Conservation (phyloP, 108 stramenopile genomes). For the Epipyxis sp. region DNA sequence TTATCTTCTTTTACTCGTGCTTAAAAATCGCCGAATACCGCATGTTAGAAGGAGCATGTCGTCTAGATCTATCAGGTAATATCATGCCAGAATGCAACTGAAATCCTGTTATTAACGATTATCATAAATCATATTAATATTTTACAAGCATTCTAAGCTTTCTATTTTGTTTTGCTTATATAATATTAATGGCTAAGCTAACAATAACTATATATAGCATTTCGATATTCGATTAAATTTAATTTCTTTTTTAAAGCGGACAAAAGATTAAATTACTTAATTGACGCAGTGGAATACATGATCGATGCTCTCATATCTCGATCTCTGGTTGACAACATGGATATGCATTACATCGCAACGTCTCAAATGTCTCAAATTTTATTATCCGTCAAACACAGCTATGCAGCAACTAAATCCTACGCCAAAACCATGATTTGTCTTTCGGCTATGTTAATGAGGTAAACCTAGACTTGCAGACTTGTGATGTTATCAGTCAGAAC, state of each 20-base stretch:
- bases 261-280: not conserved
- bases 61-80: too few relatives aligned
- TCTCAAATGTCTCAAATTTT: not conserved
- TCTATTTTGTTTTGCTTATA: too few relatives aligned
- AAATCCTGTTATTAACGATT: too few relatives aligned
- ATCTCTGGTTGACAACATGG: constrained; percentile 3
- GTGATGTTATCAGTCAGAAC: too few relatives aligned
- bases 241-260: not conserved
- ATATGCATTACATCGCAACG: not conserved
- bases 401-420: not conserved
- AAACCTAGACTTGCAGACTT: too few relatives aligned
- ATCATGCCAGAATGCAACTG: too few relatives aligned
- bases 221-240: too few relatives aligned
- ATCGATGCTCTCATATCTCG: not conserved
- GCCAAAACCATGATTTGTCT: not conserved
- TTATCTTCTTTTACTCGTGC: not conserved
- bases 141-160: too few relatives aligned
- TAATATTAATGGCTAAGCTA: too few relatives aligned
- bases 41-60: constrained; percentile 11
- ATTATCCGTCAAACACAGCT: not conserved
- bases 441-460: not conserved
- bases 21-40: constrained; percentile 15
- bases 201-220: too few relatives aligned
- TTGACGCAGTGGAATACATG: not conserved
- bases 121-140: too few relatives aligned